Evolutionary conservation across 2,329 filamentous ascomycete genomes (phyloP).

Genomic region (Bretziella fagacearum): DNA sequence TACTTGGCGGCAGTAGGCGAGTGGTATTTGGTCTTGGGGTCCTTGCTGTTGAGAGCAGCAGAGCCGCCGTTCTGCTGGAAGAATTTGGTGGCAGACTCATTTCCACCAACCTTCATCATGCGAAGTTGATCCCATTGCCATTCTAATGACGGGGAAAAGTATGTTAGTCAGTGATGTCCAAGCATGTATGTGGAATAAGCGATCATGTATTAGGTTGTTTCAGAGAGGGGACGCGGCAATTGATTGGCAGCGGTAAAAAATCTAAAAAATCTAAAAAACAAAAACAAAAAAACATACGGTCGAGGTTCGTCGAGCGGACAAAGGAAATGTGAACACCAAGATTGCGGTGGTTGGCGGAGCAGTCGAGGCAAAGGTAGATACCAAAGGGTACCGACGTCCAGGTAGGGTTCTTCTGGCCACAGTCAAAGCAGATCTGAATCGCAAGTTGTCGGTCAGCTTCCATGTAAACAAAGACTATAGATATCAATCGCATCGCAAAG

Average conservation of each 20-base stretch:
- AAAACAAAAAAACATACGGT: constrained; percentile 50
- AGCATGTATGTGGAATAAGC: too few relatives aligned
- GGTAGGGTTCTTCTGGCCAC: constrained; percentile 89
- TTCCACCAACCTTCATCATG: constrained; percentile 95
- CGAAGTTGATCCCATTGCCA: constrained; percentile 99
- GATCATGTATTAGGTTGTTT: too few relatives aligned
- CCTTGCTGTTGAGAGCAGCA: constrained; percentile 87
- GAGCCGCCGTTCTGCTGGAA: constrained; percentile 94
- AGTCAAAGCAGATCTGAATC: constrained; percentile 86
- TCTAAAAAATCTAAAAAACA: too few relatives aligned
- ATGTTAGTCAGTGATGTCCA: not conserved
- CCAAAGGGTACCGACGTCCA: constrained; percentile 96
- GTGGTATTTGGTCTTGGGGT: constrained; percentile 91
- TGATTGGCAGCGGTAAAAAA: too few relatives aligned
- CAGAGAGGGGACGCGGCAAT: too few relatives aligned
- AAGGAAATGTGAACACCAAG: constrained; percentile 98
- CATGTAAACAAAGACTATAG: not conserved
- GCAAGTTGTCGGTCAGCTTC: constrained; percentile 11
- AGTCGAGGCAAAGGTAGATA: constrained; percentile 96
- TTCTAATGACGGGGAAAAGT: constrained; percentile 30
- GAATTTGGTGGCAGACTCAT: constrained; percentile 95
- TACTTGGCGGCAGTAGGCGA: constrained; percentile 90
- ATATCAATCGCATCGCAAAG: not conserved
- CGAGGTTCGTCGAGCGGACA: constrained; percentile 93
- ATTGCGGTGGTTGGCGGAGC: constrained; percentile 91